Evolutionary conservation across 495 filamentous ascomycete genomes (phyloP).

Genomic region (Neurospora africana): DNA sequence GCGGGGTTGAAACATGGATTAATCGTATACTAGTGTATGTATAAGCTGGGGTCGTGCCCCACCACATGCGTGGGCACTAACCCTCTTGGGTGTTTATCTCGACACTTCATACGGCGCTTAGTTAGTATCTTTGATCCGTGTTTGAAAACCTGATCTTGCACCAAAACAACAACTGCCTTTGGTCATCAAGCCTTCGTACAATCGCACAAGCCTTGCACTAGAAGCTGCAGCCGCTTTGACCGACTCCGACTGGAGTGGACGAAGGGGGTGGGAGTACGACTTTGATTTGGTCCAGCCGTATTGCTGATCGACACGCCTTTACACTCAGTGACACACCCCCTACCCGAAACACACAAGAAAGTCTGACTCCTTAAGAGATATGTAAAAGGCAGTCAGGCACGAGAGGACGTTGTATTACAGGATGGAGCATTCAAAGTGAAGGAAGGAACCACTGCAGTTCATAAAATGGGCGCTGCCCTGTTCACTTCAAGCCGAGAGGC

Average conservation of each 20-base stretch:
- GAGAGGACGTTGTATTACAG: background rate
- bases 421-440: background rate
- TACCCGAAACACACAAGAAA: background rate
- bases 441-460: background rate
- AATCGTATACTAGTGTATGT: too few relatives aligned
- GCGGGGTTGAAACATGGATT: background rate
- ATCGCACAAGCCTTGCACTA: background rate
- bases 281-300: background rate
- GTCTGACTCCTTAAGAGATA: background rate
- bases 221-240: background rate
- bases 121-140: background rate
- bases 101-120: background rate
- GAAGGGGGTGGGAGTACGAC: background rate
- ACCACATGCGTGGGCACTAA: background rate
- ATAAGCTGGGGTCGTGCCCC: background rate
- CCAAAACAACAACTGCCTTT: background rate
- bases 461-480: background rate
- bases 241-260: background rate
- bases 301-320: too few relatives aligned
- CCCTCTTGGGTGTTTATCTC: background rate
- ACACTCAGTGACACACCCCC: too few relatives aligned
- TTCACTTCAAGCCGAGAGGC: background rate
- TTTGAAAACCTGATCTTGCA: too few relatives aligned
- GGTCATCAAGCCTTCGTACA: background rate
- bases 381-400: background rate